Base-by-base conservation (phyloP, 148 eudicot species). In the Silene conica region DNA sequence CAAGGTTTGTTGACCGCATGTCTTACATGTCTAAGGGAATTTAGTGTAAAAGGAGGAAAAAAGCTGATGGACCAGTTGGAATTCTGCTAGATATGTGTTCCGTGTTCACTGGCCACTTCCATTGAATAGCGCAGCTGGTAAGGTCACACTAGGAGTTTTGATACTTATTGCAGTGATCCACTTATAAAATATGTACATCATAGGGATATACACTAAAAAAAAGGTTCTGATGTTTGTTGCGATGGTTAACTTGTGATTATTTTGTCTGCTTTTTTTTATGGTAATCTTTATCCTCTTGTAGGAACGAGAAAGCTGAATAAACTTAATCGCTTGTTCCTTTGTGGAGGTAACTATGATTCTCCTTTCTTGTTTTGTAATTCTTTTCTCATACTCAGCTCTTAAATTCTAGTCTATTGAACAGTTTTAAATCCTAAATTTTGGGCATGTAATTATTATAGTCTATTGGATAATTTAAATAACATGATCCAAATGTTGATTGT, bases 311-410 rank as follows among this genome's bases (percentile, higher is more conserved):
- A 80, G 77, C 77, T 85, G 76, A 74, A 73, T 46, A 69, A 14
- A 71, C 8, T 80, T 31, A 59, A 65, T 55, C 90, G 89, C 78
- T 8, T 82, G 70, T 58, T 16, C 67, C 72, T 82, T 80, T 69
- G 82, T 68, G 80, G 83, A 81, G 91, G 96, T 90, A 84, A 67
- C 55, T 72, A 8, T 70, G 50, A 20, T 45, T 60, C 59, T 76
- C 25, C 50, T 41, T 73, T 43, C 45, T 72, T 48, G 8, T 70
- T 23, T n/a, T 26, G 55, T 2, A 31, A 14, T 31, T 26, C 18
- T 60, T 70, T 7, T 2, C 19, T 25, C 55, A 48, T 77, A 20
- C 54, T 18, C 22, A 20, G 15, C 31, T n/a, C 18, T 41, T 0
- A 12, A 41, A 15, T 46, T 67, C 43, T 12, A 50, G 55, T 15